Evolutionary conservation across 805 yeast species (phyloP).

Genomic region (Nakazawaea sp.): DNA sequence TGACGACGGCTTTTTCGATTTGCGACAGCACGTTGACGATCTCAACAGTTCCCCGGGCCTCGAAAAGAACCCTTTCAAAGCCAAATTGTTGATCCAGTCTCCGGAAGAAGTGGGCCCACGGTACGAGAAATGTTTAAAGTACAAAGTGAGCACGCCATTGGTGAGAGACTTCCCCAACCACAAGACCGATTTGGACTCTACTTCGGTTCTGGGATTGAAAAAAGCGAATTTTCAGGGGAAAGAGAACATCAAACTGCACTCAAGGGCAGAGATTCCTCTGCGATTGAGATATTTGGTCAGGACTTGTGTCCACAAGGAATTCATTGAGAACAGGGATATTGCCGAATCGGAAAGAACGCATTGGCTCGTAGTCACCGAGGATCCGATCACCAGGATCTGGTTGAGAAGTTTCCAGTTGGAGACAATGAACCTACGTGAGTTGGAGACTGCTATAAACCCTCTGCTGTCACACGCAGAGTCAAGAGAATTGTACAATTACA

Average conservation of each 20-base stretch:
- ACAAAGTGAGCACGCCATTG: constrained; percentile 37
- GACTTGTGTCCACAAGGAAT: constrained; percentile 50
- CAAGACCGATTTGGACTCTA: constrained; percentile 28
- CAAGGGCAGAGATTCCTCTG: constrained; percentile 40
- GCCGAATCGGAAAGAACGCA: constrained; percentile 22
- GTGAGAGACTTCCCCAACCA: constrained; percentile 43
- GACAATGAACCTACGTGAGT: constrained; percentile 44
- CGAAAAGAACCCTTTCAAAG: constrained; percentile 10
- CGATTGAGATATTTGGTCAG: constrained; percentile 48
- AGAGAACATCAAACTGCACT: constrained; percentile 7
- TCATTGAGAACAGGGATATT: constrained; percentile 27
- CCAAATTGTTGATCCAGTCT: constrained; percentile 18
- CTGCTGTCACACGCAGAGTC: no score
- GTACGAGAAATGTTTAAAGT: constrained; percentile 43
- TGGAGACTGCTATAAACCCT: constrained; percentile 33
- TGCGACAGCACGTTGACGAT: background rate
- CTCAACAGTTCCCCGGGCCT: background rate
- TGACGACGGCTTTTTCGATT: constrained; percentile 7
- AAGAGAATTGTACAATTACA: no score
- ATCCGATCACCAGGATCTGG: constrained; percentile 46
- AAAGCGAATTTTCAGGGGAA: constrained; percentile 11
- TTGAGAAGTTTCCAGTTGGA: constrained; percentile 45
- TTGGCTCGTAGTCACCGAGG: constrained; percentile 64
- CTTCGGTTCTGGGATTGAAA: constrained; percentile 12
- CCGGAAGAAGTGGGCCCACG: constrained; percentile 39